These are phyloP conservation scores for Trichoderma koningiopsis DNA, from an alignment of 2,329 filamentous ascomycete genomes.

Conservation along the genomic window DNA sequence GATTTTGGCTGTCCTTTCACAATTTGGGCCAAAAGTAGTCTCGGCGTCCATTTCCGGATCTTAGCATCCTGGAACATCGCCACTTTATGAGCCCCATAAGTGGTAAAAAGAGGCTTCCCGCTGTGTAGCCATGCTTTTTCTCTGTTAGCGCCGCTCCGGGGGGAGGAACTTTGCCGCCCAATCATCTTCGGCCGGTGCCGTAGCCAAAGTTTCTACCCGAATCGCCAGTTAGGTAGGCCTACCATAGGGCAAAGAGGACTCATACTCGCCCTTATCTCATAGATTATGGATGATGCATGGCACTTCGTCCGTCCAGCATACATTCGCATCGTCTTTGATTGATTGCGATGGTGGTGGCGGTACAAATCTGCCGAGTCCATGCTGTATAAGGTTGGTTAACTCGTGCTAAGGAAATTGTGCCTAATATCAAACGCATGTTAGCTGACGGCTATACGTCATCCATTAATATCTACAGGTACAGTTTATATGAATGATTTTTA, in stretches of 20 bases:
- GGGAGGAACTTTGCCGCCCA: constrained; percentile 21
- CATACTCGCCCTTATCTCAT: not conserved
- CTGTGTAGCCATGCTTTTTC: not conserved
- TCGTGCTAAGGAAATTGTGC: too few species aligned
- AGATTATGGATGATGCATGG: not conserved
- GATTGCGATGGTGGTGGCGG: not conserved
- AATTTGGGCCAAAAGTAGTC: not conserved
- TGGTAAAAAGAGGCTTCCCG: not conserved
- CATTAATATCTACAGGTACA: too few species aligned
- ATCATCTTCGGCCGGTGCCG: not conserved
- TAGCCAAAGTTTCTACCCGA: not conserved
- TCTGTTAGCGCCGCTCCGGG: not conserved
- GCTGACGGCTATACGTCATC: too few species aligned
- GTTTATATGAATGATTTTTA: too few species aligned
- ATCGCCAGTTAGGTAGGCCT: not conserved
- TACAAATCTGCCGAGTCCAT: not conserved
- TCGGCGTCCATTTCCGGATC: not conserved
- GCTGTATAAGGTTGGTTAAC: not conserved
- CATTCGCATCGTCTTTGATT: not conserved
- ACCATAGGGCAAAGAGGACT: too few species aligned
- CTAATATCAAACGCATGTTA: too few species aligned
- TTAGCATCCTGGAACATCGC: not conserved
- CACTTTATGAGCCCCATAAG: constrained; percentile 6
- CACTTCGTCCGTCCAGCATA: not conserved
- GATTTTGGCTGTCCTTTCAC: not conserved